Evolutionary conservation across 2,329 filamentous ascomycete species (phyloP).

Genomic region (Pseudogymnoascus sp.): DNA sequence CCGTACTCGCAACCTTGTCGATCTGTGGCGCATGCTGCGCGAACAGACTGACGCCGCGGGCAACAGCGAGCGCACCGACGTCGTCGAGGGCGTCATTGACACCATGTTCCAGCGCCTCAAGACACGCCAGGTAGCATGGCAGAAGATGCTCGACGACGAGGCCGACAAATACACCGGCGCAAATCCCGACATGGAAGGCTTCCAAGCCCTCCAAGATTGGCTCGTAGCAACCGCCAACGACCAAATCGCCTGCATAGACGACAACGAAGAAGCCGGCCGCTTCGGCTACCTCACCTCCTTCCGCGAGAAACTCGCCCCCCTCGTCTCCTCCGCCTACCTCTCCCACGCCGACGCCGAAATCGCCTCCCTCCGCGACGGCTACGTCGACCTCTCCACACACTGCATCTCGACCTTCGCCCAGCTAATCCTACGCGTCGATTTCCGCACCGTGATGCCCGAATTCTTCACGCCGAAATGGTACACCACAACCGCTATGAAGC

Average conservation of each 20-base stretch:
- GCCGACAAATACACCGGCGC: constrained; percentile 60
- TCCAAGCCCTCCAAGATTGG: constrained; percentile 87
- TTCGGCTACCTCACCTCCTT: constrained; percentile 81
- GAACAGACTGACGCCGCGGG: constrained; percentile 84
- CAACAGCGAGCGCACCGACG: constrained; percentile 77
- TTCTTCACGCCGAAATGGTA: constrained; percentile 95
- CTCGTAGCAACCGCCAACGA: constrained; percentile 95
- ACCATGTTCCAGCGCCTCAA: constrained; percentile 89
- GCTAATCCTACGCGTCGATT: constrained; percentile 86
- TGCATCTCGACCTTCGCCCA: constrained; percentile 81
- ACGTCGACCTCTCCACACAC: constrained; percentile 90
- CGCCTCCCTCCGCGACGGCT: constrained; percentile 72
- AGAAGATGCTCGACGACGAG: constrained; percentile 82
- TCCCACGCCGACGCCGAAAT: constrained; percentile 67
- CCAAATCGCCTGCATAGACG: constrained; percentile 96
- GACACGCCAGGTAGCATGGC: constrained; percentile 75
- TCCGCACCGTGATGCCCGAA: constrained; percentile 70
- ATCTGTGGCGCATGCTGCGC: constrained; percentile 95
- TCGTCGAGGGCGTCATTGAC: constrained; percentile 90
- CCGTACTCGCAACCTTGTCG: constrained; percentile 82
- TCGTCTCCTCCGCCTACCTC: constrained; percentile 74
- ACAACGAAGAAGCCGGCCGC: constrained; percentile 67
- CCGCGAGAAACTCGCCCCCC: constrained; percentile 69
- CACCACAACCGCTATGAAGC: constrained; percentile 73
- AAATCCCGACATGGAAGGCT: constrained; percentile 51